Evolutionary conservation across 192 early-diverging fungal species (phyloP).

Genomic region (Coemansia sp.): DNA sequence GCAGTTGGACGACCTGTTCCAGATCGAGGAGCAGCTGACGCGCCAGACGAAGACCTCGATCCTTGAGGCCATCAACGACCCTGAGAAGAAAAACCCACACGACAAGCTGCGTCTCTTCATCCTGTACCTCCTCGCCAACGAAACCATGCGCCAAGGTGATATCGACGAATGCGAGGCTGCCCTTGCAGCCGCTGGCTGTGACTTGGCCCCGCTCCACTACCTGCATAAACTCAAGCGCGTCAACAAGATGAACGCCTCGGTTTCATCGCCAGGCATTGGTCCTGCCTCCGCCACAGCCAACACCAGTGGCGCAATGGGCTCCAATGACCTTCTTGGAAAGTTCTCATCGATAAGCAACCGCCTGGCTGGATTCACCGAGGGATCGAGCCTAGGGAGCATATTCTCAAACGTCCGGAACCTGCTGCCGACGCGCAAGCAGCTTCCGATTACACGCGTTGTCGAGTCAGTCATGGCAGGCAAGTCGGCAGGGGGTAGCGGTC

Average conservation of each 20-base stretch:
- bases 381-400: conserved; percentile 70
- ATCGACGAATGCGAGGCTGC: conserved; percentile 83
- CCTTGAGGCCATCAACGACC: conserved; percentile 80
- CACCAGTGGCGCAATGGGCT: conserved; percentile 10
- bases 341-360: conserved; percentile 70
- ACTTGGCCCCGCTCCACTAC: conserved; percentile 75
- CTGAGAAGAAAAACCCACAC: conserved; percentile 72
- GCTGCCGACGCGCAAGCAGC: conserved; percentile 85
- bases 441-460: conserved; percentile 81
- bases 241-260: conserved; percentile 38
- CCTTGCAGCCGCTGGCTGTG: conserved; percentile 70
- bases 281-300: neutral
- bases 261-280: conserved; percentile 26
- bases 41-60: conserved; percentile 76
- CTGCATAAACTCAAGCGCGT: conserved; percentile 66
- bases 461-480: conserved; percentile 79
- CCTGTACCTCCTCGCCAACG: conserved; percentile 79
- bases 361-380: conserved; percentile 72
- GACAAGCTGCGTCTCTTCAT: conserved; percentile 93
- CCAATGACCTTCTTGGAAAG: conserved; percentile 55
- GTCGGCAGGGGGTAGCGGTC: conserved; percentile 33
- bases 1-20: conserved; percentile 91
- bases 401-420: conserved; percentile 93
- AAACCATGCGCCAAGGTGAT: conserved; percentile 75
- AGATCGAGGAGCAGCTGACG: conserved; percentile 86